Conservation (phyloP, 805 yeast genomes). For the Ogataea saltuana region DNA sequence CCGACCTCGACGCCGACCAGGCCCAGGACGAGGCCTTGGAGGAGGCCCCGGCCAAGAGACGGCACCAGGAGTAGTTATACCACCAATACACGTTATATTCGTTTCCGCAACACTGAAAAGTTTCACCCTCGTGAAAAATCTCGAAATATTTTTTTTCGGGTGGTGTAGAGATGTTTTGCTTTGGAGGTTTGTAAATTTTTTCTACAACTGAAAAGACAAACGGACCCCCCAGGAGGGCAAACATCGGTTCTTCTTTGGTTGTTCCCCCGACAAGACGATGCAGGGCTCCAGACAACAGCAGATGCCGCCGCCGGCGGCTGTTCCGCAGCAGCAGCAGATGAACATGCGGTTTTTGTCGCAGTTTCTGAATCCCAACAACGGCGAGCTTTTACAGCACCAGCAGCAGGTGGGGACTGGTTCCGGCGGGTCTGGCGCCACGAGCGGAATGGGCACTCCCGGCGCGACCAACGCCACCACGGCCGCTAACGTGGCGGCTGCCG, state of each 20-base stretch:
- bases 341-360: conserved; percentile 31
- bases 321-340: conserved; percentile 24
- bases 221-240: too few species aligned
- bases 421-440: conserved; percentile 6
- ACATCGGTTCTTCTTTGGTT: not conserved
- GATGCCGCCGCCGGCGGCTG: conserved; percentile 19
- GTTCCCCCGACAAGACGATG: conserved; percentile 2
- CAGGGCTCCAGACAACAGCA: conserved; percentile 19
- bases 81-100: not conserved
- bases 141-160: too few species aligned
- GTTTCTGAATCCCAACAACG: conserved; percentile 25
- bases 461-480: conserved; percentile 14
- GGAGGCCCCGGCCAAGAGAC: conserved; percentile 16
- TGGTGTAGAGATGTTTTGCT: too few species aligned
- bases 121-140: too few species aligned
- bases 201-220: not conserved
- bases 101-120: too few species aligned
- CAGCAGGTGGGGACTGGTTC: conserved; percentile 10
- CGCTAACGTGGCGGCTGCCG: conserved; percentile 27
- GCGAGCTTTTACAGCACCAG: conserved; percentile 23
- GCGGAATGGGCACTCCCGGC: conserved; percentile 13
- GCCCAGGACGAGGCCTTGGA: conserved; percentile 1
- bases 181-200: too few species aligned
- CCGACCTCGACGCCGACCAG: conserved; percentile 27
- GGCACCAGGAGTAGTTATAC: conserved; percentile 2